Evolutionary conservation across 148 eudicot genomes (phyloP).

Genomic region (Selenicereus undatus): DNA sequence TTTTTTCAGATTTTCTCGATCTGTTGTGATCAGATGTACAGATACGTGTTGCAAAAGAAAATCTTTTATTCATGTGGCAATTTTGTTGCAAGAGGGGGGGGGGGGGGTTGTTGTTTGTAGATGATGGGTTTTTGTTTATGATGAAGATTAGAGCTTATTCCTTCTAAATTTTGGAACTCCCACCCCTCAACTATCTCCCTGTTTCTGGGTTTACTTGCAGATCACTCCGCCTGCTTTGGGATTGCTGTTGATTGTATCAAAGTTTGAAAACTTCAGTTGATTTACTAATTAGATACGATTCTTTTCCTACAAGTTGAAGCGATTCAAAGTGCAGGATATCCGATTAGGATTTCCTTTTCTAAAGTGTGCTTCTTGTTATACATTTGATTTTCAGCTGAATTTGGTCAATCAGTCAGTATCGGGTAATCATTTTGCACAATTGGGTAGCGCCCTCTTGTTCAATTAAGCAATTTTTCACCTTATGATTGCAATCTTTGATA

Average conservation of each 20-base stretch:
- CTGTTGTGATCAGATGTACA: conserved; percentile 43
- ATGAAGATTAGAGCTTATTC: conserved; percentile 30
- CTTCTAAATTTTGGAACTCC: conserved; percentile 1
- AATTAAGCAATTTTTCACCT: not conserved
- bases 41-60: conserved; percentile 1
- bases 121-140: conserved; percentile 26
- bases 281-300: too few species aligned
- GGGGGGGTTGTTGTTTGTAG: not conserved
- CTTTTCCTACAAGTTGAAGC: not conserved
- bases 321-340: conserved; percentile 13
- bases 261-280: not conserved
- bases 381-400: conserved; percentile 9
- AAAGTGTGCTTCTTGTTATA: conserved; percentile 1
- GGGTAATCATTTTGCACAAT: conserved; percentile 9
- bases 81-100: not conserved
- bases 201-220: conserved; percentile 7
- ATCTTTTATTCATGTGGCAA: conserved; percentile 18
- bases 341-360: not conserved
- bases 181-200: conserved; percentile 21
- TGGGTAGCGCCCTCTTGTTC: conserved; percentile 8
- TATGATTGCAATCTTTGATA: not conserved
- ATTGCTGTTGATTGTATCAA: conserved; percentile 10
- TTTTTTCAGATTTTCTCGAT: conserved; percentile 30
- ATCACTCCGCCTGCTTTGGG: conserved; percentile 20
- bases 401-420: conserved; percentile 24